Percentiles rank a stretch among this genome's conserved stretches.
These are phyloP conservation scores for Salix suchowensis DNA, from an alignment of 345 rosid genomes.

Conservation along the genomic window DNA sequence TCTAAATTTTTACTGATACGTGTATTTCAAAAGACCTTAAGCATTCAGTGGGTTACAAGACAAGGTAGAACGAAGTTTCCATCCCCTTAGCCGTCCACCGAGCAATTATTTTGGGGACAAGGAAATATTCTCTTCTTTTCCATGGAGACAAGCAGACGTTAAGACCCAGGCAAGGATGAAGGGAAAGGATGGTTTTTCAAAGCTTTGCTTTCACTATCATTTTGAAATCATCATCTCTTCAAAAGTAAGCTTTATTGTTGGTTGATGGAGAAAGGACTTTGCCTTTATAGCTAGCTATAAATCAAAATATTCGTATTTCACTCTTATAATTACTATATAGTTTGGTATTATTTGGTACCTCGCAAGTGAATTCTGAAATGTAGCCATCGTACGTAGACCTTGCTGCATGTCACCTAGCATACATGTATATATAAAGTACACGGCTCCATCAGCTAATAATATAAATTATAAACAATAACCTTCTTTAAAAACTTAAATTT, in stretches of 20 bases:
- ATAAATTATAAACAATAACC: no score
- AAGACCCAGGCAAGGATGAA: constrained; percentile 24
- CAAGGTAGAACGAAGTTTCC: constrained; percentile 4
- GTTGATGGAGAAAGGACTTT: constrained; percentile 12
- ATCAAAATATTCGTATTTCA: background rate
- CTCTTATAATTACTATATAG: background rate
- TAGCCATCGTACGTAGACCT: no score
- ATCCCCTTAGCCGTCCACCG: background rate
- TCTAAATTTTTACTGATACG: no score
- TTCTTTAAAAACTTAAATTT: no score
- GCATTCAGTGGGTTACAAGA: background rate
- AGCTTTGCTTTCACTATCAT: constrained; percentile 37
- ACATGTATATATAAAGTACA: no score
- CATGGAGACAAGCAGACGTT: constrained; percentile 13
- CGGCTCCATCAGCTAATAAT: no score
- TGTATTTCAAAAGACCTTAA: no score
- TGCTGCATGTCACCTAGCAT: no score
- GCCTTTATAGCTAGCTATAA: background rate
- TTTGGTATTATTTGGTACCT: background rate
- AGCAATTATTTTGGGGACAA: background rate
- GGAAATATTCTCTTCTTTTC: background rate
- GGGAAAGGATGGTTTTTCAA: constrained; percentile 23
- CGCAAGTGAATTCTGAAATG: no score
- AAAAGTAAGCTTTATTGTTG: constrained; percentile 39
- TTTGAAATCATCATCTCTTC: constrained; percentile 36